Base-by-base conservation (phyloP, 768 basidiomycete genomes). In the Boletus edulis region DNA sequence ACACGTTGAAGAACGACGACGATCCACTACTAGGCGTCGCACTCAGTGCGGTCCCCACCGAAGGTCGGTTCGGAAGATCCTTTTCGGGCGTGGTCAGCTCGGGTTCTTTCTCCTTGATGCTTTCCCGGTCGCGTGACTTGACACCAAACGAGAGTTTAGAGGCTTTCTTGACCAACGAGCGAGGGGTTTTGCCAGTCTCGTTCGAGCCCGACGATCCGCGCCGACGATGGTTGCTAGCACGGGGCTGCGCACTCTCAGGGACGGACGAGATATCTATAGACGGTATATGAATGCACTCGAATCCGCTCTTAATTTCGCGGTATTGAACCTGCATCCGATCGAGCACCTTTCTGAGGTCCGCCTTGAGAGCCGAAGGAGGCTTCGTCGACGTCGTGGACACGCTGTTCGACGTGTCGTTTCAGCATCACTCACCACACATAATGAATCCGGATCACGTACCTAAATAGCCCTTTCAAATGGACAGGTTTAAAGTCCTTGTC, bases 311-410 rank as follows among this genome's bases (percentile, higher is more conserved):
- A 61, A 83, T 93, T 69, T 94, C 90, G 39, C 93, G 83, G 68
- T 97, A 94, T 70, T 94, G 92, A 32, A 99, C 89, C 59, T 95
- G 94, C 85, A 98, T 93, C 45, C 95, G 83, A 64, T 95, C 91
- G 38, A 98, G 80, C 2, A 97, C 95, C 13, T 83, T 81, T 46
- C 81, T 79, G 59, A 99, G 87, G 71, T 98, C 96, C 54, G 79
- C 73, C 71, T 92, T 90, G 73, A 98, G 86, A 10, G 82, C 78
- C 14, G 81, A 72, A 5, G 93, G 89, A 7, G 91, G 67, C 66
- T 96, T 98, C 5, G 94, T 94, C 27, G 94, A 90, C 2, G 97
- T 99, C 7, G 97, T 99, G 6, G 92, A 88, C 40, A 99, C 97
- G 62, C 93, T 92, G 59, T 39, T 59, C 38, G 12, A 31, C 3